Base-by-base conservation (phyloP, 768 basidiomycete species). In the Termitomyces sp. region DNA sequence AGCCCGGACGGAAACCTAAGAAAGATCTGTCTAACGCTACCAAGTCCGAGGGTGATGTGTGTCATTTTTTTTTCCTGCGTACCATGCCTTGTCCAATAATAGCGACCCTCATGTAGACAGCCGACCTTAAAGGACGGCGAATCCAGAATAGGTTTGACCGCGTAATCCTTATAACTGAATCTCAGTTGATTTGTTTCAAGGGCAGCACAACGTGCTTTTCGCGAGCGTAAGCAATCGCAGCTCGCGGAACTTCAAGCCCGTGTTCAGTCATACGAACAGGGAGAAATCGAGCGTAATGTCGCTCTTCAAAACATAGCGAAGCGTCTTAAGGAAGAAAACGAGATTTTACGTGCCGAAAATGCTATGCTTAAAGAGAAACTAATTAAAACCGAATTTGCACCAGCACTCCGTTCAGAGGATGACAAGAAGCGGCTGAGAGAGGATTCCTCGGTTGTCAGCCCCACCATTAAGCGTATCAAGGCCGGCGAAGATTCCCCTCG, bases 1-100 rank as follows among this genome's bases (percentile, higher is more conserved):
- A 91, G 69, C 92, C 92, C 37, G 92, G 92, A 18, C 79, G 92
- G 48, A 93, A 93, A 75, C 91, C 91, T 18, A 93, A 93, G 81
- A 89, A 84, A 65, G 90, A 90, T 61, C 30, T 71, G 20, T 64
- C 68, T 12, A 62, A 75, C 34, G 60, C 72, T 31, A 55, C 68
- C 22, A 75, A 78, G 31, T 15, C 60, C 6, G 63, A 66, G 13
- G 80, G 79, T 11, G 83, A 84, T 69, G 90, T 86, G 65, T 57
- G 78, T 72, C 34, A 37, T 6, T 57, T 49, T 34, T 33, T 30
- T 3, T 48, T 50, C 18, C 15, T 48, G 33, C 42, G 20, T 55
- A 33, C 27, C 39, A 48, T 41, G 20, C 22, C 49, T 55, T 48
- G 54, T 55, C 6, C 59, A 33, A 20, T 49, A 41, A 37, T 58